Percentiles rank a stretch among this genome's conserved stretches.
phyloP scores from a whole-genome alignment of 352 stramenopile species.

The Phytophthora idaei region DNA sequence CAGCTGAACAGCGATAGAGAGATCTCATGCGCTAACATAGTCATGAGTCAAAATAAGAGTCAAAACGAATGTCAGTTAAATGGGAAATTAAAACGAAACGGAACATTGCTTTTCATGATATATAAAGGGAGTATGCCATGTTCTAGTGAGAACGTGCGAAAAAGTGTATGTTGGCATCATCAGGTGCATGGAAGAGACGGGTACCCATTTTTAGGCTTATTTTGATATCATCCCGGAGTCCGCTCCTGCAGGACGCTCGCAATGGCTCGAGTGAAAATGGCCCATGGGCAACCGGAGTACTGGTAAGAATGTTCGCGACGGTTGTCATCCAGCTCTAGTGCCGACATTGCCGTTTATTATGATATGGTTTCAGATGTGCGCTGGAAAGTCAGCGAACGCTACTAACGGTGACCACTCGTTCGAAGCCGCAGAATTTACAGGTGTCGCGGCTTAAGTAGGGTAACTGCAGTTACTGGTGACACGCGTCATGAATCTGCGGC shows the following conservation, averaged over 20 bases:
- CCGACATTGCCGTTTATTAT: background rate
- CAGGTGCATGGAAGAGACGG: background rate
- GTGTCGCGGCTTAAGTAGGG: background rate
- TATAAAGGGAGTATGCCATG: background rate
- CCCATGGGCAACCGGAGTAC: too few species aligned
- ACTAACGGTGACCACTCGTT: constrained; percentile 18
- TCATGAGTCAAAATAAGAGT: background rate
- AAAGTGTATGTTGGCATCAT: constrained; percentile 21
- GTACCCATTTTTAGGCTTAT: constrained; percentile 4
- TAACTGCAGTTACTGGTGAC: too few species aligned
- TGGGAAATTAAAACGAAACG: too few species aligned
- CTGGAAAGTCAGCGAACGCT: constrained; percentile 16
- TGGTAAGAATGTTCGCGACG: background rate
- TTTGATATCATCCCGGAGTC: background rate
- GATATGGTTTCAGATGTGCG: constrained; percentile 19
- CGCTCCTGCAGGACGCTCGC: too few species aligned
- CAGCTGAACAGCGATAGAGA: constrained; percentile 1
- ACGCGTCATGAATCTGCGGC: too few species aligned
- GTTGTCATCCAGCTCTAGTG: constrained; percentile 7
- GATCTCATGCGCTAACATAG: background rate
- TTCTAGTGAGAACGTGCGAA: background rate
- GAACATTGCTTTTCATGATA: background rate
- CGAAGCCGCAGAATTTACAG: constrained; percentile 6
- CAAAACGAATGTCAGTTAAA: background rate
- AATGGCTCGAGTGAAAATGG: too few species aligned